Base-by-base conservation (phyloP, 169 alveolate genomes). In the Theileria parva region DNA sequence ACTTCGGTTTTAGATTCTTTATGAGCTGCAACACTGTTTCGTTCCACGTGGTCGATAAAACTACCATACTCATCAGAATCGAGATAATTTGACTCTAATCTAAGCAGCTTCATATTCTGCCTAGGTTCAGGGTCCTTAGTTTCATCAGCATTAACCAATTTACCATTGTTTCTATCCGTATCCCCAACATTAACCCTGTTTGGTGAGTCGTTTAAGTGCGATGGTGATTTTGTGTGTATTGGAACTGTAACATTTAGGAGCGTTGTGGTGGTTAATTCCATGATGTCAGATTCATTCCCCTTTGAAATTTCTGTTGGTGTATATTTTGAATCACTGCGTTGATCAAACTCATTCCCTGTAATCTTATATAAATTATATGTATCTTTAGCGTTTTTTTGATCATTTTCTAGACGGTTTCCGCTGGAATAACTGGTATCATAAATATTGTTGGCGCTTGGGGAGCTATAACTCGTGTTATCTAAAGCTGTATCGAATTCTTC, bases 31-130 rank as follows among this genome's bases (percentile, higher is more conserved):
- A 13, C 66, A 11, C 17, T 57, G 11, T 57, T 25, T 57, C 27
- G 2, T 57, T 57, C 66, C 2, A 19, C 11, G 5, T 19, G 37
- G 30, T 57, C 15, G 37, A 57, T 25, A 44, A 44, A 44, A 44
- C 17, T 44, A 44, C 53, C 53, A 13, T 44, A 44, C 53, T 44
- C 53, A 13, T 60, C 39, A 1, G 34, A 60, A 28, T 60, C 68
- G 1, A 60, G 39, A 60, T 60, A 60, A 60, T 60, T 60, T 60
- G 68, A 28, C 39, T 60, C 68, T 30, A 60, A 60, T 11, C 39
- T 30, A 28, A 60, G 50, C 8, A 28, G 68, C 30, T 28, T 60
- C 19, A 28, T 60, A 28, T 1, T 30, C 68, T 27, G 21, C 0
- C 12, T 60, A 4, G 12, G 23, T 60, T 44, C 53, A 44, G 15